A percentile compares a stretch with the other conserved stretches of the same genome.
Evolutionary conservation across 495 filamentous ascomycete genomes (phyloP).

Genomic region (Aspergillus sclerotioniger): DNA sequence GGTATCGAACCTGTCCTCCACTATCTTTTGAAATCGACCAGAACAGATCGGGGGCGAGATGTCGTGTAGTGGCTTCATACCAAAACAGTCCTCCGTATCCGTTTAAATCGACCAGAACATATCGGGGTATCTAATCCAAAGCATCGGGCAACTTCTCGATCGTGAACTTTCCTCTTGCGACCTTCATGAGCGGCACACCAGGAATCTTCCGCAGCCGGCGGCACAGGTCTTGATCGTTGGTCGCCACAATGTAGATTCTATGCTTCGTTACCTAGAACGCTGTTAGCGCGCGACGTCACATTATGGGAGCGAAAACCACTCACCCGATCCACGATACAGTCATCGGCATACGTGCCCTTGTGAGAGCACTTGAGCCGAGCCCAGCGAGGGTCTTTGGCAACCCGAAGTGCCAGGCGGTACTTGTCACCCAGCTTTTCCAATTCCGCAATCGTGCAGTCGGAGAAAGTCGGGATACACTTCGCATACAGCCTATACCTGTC

Average conservation of each 20-base stretch:
- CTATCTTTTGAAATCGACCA: too few relatives aligned
- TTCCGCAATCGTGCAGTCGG: slow-evolving; percentile 61
- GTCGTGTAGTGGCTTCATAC: too few relatives aligned
- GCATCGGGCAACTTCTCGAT: slow-evolving; percentile 87
- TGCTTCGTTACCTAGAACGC: slow-evolving; percentile 49
- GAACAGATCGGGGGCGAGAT: too few relatives aligned
- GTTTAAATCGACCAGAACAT: not conserved
- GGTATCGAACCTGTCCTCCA: too few relatives aligned
- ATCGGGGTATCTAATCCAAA: slow-evolving; percentile 47
- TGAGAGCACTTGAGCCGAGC: slow-evolving; percentile 82
- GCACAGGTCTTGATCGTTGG: slow-evolving; percentile 79
- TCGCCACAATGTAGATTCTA: slow-evolving; percentile 83
- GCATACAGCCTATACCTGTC: slow-evolving; percentile 46
- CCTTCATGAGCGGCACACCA: slow-evolving; percentile 60
- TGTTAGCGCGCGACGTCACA: slow-evolving; percentile 1
- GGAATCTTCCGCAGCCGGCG: slow-evolving; percentile 62
- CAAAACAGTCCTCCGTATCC: not conserved
- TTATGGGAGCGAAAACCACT: slow-evolving; percentile 40
- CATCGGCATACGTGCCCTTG: slow-evolving; percentile 90
- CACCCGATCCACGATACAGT: slow-evolving; percentile 88
- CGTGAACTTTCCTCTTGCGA: slow-evolving; percentile 81
- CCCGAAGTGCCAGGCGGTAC: slow-evolving; percentile 83
- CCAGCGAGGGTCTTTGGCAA: slow-evolving; percentile 91
- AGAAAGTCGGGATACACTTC: slow-evolving; percentile 53
- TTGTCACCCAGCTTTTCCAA: slow-evolving; percentile 88